A percentile compares a stretch with the other conserved stretches of the same genome.
phyloP scores from a whole-genome alignment of 2,329 filamentous ascomycete species.

The Xylariaceae sp. region DNA sequence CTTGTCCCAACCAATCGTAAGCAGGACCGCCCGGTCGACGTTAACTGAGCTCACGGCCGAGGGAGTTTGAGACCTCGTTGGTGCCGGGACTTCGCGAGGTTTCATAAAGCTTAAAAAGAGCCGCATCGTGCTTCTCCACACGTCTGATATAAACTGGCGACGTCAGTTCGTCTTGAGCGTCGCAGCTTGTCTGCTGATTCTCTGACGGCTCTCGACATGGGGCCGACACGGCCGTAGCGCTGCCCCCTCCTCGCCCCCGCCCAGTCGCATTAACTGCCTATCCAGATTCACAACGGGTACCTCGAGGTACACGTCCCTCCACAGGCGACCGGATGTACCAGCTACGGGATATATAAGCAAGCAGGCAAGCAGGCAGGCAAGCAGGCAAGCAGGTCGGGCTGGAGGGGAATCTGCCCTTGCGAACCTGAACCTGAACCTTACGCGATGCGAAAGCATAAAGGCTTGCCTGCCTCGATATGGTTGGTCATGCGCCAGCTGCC shows the following conservation, averaged over 20 bases:
- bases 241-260: not conserved
- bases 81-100: constrained; percentile 30
- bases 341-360: not conserved
- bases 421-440: too few species aligned
- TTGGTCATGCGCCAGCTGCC: not conserved
- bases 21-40: constrained; percentile 13
- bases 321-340: not conserved
- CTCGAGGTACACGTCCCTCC: not conserved
- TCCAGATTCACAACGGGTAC: not conserved
- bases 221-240: not conserved
- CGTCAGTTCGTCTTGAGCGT: constrained; percentile 11
- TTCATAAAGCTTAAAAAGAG: constrained; percentile 31
- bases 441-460: not conserved
- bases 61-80: constrained; percentile 23
- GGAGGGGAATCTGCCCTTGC: not conserved
- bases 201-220: constrained; percentile 1
- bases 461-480: not conserved
- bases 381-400: too few species aligned
- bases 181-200: not conserved
- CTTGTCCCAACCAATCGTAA: constrained; percentile 26
- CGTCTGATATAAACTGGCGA: constrained; percentile 26
- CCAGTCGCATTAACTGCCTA: not conserved
- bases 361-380: too few species aligned
- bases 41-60: constrained; percentile 17
- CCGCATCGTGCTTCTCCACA: constrained; percentile 32